Evolutionary conservation across 306 rosid species (phyloP), one percentile per base, ranked within the genome.

Genomic region (Boehmeria nivea): DNA sequence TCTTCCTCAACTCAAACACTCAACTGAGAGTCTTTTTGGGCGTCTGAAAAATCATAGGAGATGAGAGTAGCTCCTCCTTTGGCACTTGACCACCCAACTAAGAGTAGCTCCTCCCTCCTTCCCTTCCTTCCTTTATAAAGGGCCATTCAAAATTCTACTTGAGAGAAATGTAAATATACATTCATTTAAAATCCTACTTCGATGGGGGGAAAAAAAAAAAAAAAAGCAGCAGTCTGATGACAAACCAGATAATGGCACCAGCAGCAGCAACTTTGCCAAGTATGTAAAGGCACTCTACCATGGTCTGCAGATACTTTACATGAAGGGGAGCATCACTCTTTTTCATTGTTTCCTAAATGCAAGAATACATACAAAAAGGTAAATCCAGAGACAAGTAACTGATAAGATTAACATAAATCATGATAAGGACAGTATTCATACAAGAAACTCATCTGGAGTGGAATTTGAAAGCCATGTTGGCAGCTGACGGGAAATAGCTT

Each of bases 261-360:
- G 89, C 99, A 63, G 99, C 96, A 8, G 96, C 96, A 72, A 87
- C 88, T 87, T 93, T 93, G 62, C 96, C 88, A 61, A 93, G 96
- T 84, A 87, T 83, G 77, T 81, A 85, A 57, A 93, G 96, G 71
- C 99, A 93, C 76, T 87, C 99, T 37, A 93, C 93, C 99, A 93
- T 73, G 64, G 99, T 93, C 68, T 85, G 96, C 63, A 93, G 75
- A 79, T 93, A 93, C 78, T 93, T 93, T 64, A 87, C 86, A 77
- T 85, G 82, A 71, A 77, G 89, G 0, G 89, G 87, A 54, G 95
- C 86, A 73, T 83, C 95, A 65, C 94, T 86, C 78, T 93, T 93
- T 79, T 80, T 79, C 39, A 93, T 81, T 66, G 85, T 59, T 79
- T 93, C 99, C 99, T 93, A 43, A 21, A 62, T 57, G 69, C 62